Conservation (phyloP, 768 basidiomycete species). For the Xanthoconium stramineum region DNA sequence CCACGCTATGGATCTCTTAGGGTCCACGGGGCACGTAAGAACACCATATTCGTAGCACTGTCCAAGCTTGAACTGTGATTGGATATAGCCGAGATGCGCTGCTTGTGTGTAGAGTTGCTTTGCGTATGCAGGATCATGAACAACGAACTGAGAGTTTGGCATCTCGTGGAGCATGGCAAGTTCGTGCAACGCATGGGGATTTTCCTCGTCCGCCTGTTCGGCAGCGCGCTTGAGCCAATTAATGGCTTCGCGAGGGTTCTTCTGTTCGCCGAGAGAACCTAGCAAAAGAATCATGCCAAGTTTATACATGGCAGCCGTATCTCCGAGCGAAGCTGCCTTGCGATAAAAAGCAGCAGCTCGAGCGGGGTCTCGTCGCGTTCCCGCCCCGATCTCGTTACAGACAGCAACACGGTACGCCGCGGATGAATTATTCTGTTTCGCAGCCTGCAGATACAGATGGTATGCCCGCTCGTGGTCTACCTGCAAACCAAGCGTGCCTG, state of each 20-base stretch:
- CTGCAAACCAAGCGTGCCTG: constrained; percentile 90
- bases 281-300: constrained; percentile 96
- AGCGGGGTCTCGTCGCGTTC: constrained; percentile 82
- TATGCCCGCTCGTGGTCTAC: constrained; percentile 99
- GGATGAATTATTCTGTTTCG: constrained; percentile 94
- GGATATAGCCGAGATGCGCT: constrained; percentile 89
- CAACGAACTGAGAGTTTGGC: constrained; percentile 62
- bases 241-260: constrained; percentile 88
- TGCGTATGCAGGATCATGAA: constrained; percentile 78
- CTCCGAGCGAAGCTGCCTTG: constrained; percentile 92
- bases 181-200: constrained; percentile 96
- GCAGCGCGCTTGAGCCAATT: constrained; percentile 94
- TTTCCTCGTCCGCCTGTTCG: constrained; percentile 96
- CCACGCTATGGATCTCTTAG: constrained; percentile 94
- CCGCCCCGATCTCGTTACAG: constrained; percentile 98
- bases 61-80: constrained; percentile 93
- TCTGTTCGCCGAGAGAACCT: constrained; percentile 76
- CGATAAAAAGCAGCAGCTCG: constrained; percentile 95
- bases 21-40: constrained; percentile 88
- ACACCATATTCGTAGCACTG: constrained; percentile 93
- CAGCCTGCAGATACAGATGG: constrained; percentile 93
- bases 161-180: constrained; percentile 85
- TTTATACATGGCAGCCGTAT: constrained; percentile 99
- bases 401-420: constrained; percentile 97
- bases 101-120: constrained; percentile 86